Conservation (phyloP, 805 yeast genomes). For the Kregervanrija pseudodelftensis region DNA sequence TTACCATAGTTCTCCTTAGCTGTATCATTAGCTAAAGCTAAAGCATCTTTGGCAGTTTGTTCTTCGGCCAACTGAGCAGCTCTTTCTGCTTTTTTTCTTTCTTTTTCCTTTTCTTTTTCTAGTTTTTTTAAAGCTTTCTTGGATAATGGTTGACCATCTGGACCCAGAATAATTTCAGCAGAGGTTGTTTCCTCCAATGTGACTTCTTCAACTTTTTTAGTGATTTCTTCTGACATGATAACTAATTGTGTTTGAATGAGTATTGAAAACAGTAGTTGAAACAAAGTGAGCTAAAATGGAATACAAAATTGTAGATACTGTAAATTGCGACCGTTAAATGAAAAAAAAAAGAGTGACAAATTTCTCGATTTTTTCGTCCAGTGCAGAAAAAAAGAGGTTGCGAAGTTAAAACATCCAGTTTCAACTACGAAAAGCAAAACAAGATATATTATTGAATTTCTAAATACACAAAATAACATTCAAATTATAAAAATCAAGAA, state of each 20-base stretch:
- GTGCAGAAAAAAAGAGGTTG: too few relatives aligned
- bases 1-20: slow-evolving; percentile 88
- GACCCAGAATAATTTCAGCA: slow-evolving; percentile 24
- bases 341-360: too few relatives aligned
- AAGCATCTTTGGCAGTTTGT: slow-evolving; percentile 67
- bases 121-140: slow-evolving; percentile 94
- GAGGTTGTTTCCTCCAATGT: slow-evolving; percentile 12
- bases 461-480: too few relatives aligned
- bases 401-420: too few relatives aligned
- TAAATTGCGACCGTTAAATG: too few relatives aligned
- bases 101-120: slow-evolving; percentile 89
- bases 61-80: slow-evolving; percentile 84
- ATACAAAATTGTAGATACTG: too few relatives aligned
- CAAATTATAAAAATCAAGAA: too few relatives aligned
- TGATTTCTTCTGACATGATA: slow-evolving; percentile 24
- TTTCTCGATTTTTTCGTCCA: too few relatives aligned
- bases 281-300: too few relatives aligned
- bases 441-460: too few relatives aligned
- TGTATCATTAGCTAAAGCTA: slow-evolving; percentile 71
- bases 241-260: background rate
- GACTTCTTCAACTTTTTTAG: slow-evolving; percentile 22
- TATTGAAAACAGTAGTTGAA: too few relatives aligned
- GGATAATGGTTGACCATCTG: slow-evolving; percentile 79
- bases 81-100: slow-evolving; percentile 84
- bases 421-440: background rate